phyloP scores from a whole-genome alignment of 768 basidiomycete species.

The Xerocomus spinulosus region DNA sequence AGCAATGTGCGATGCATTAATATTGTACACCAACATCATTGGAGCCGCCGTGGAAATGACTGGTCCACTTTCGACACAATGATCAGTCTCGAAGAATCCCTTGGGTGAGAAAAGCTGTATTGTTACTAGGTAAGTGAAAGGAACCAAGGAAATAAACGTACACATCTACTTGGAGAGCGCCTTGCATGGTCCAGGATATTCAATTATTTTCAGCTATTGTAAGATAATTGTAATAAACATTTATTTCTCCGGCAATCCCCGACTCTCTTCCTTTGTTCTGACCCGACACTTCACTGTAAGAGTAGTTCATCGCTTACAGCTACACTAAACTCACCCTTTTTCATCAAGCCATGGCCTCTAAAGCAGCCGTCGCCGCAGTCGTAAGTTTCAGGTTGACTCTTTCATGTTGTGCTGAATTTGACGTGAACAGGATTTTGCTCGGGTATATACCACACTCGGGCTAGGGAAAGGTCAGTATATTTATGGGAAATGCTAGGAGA shows the following conservation, averaged over 20 bases:
- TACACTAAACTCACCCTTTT: not conserved
- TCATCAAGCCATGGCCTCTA: constrained; percentile 56
- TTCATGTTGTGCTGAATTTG: constrained; percentile 1
- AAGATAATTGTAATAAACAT: constrained; percentile 9
- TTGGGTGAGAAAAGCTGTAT: too few species aligned
- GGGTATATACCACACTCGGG: constrained; percentile 76
- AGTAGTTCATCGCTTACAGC: constrained; percentile 1
- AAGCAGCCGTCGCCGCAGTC: constrained; percentile 65
- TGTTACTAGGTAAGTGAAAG: too few species aligned
- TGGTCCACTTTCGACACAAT: constrained; percentile 5
- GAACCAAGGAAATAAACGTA: too few species aligned
- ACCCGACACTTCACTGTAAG: constrained; percentile 16
- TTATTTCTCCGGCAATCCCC: constrained; percentile 25
- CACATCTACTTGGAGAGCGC: too few species aligned
- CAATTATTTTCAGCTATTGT: not conserved
- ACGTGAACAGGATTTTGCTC: constrained; percentile 66
- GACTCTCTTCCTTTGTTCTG: constrained; percentile 11
- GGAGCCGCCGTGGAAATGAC: constrained; percentile 10
- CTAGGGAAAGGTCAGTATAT: constrained; percentile 70
- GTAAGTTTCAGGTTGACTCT: constrained; percentile 33
- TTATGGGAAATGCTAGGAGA: not conserved
- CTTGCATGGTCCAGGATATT: not conserved
- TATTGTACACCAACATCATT: constrained; percentile 18
- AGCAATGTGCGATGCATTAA: constrained; percentile 9
- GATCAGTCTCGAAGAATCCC: not conserved